phyloP scores from a whole-genome alignment of 2,329 filamentous ascomycete species.

The Trichoderma asperellum region DNA sequence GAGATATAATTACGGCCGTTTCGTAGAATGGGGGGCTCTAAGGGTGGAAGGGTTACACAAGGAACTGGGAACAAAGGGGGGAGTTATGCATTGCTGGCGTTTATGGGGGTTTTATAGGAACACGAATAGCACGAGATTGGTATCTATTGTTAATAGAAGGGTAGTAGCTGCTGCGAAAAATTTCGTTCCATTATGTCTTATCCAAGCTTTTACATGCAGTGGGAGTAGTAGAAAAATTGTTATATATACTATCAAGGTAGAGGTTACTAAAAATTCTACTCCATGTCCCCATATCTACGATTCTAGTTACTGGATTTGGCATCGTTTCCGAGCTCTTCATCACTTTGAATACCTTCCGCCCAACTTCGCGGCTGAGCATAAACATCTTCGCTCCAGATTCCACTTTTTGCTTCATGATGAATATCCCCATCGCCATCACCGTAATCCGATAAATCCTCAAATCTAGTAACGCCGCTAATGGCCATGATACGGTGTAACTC shows the following conservation, averaged over 20 bases:
- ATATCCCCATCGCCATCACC: not conserved
- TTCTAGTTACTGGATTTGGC: not conserved
- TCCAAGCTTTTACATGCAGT: not conserved
- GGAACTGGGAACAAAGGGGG: conserved; percentile 14
- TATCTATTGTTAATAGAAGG: not conserved
- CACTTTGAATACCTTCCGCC: not conserved
- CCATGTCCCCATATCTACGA: not conserved
- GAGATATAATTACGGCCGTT: conserved; percentile 10
- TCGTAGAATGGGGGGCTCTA: conserved; percentile 9
- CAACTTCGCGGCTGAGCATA: not conserved
- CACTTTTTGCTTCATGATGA: not conserved
- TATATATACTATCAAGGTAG: too few species aligned
- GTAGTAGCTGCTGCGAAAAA: not conserved
- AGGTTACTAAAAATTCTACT: not conserved
- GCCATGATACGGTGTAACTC: not conserved
- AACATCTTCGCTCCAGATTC: not conserved
- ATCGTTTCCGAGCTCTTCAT: not conserved
- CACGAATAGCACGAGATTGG: not conserved
- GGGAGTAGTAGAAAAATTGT: too few species aligned
- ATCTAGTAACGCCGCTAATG: not conserved
- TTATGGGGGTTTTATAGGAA: not conserved
- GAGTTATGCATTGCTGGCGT: conserved; percentile 25
- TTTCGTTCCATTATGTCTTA: not conserved
- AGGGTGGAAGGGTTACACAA: conserved; percentile 11
- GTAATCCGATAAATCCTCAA: not conserved